Conservation (phyloP, 371 early-diverging fungal species). For the Mortierella sp. region DNA sequence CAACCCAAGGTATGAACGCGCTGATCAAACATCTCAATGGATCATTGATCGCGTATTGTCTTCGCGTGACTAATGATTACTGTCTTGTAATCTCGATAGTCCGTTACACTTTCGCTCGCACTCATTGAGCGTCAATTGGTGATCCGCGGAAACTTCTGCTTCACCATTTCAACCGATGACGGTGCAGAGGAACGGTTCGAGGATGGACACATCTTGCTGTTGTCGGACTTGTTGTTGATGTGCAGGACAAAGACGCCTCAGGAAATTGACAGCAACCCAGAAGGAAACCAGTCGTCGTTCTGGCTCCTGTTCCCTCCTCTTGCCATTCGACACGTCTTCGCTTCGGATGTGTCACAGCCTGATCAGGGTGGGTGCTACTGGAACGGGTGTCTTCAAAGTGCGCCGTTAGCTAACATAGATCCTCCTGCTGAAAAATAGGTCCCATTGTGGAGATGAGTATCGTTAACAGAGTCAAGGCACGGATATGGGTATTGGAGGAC, state of each 20-base stretch:
- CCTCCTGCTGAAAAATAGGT: slow-evolving; percentile 7
- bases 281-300: slow-evolving; percentile 32
- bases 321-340: slow-evolving; percentile 47
- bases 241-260: slow-evolving; percentile 41
- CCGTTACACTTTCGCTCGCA: slow-evolving; percentile 41
- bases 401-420: too few species aligned
- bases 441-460: slow-evolving; percentile 43
- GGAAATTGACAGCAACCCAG: slow-evolving; percentile 45
- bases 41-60: too few species aligned
- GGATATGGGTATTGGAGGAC: slow-evolving; percentile 31
- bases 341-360: slow-evolving; percentile 32
- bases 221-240: slow-evolving; percentile 45
- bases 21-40: neutral
- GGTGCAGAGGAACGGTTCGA: slow-evolving; percentile 32
- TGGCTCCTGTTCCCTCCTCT: slow-evolving; percentile 53
- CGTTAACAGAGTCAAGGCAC: slow-evolving; percentile 47
- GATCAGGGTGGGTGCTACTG: slow-evolving; percentile 21
- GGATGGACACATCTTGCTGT: slow-evolving; percentile 49
- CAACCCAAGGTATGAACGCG: slow-evolving; percentile 43
- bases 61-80: too few species aligned
- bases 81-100: slow-evolving; percentile 5
- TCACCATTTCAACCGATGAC: slow-evolving; percentile 34
- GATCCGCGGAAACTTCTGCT: slow-evolving; percentile 28
- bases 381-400: too few species aligned
- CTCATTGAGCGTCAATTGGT: slow-evolving; percentile 39